Conservation (phyloP, 371 early-diverging fungal species). For the Capillidium heterosporum region DNA sequence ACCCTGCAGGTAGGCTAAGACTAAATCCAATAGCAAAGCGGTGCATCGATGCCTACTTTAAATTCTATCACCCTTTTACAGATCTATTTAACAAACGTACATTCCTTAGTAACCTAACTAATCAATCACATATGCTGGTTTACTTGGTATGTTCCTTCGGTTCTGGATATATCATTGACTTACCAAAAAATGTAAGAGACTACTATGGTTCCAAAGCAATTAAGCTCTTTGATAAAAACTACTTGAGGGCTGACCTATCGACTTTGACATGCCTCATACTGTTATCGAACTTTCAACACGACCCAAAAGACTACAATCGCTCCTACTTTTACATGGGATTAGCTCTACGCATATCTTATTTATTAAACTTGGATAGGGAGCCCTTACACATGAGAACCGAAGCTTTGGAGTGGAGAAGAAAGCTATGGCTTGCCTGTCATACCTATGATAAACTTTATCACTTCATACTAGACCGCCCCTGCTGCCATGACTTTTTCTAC, state of each 20-base stretch:
- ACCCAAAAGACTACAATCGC: neutral
- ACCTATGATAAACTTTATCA: neutral
- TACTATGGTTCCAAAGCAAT: neutral
- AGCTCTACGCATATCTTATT: neutral
- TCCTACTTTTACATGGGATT: neutral
- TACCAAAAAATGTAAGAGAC: neutral
- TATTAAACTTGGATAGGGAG: neutral
- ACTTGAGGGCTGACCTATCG: neutral
- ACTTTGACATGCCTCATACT: neutral
- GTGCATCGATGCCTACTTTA: slow-evolving; percentile 6
- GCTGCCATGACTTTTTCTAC: neutral
- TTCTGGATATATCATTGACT: neutral
- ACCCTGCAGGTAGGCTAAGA: no score
- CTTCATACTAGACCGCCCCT: slow-evolving; percentile 1
- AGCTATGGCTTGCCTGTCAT: neutral
- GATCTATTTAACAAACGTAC: neutral
- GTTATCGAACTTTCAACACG: neutral
- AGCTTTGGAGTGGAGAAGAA: neutral
- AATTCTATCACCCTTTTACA: neutral
- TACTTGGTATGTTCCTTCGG: slow-evolving; percentile 4
- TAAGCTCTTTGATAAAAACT: neutral
- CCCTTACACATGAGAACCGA: neutral
- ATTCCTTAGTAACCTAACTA: neutral
- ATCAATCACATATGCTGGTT: neutral
- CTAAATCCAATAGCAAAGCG: slow-evolving; percentile 1